Base-by-base conservation (phyloP, 768 basidiomycete genomes). In the Pleurotus djamor region DNA sequence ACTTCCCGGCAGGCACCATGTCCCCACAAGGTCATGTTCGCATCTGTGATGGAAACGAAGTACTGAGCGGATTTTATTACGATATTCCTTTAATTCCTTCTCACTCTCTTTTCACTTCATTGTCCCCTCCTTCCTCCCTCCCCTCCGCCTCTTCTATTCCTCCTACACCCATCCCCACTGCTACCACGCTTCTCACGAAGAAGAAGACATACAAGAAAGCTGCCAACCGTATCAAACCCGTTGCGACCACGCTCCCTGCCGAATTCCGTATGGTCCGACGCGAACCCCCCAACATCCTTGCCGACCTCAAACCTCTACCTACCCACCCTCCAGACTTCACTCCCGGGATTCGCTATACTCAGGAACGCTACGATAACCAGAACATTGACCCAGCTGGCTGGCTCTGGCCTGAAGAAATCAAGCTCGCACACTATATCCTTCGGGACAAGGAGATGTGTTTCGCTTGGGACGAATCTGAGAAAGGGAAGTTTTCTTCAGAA, bases 381-480 rank as follows among this genome's bases (percentile, higher is more conserved):
- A 56, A 65, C 0, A 63, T 72, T 9, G 63, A 66, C 47, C 14
- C 56, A 10, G 60, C 63, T 12, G 60, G 60, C 0, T 72, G 69
- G 34, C 54, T 73, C 1, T 65, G 62, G 63, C 67, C 69, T 5
- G 71, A 69, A 58, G 72, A 73, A 61, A 55, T 60, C 34, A 60
- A 66, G 48, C 61, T 70, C 17, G 63, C 68, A 37, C 34, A 52
- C 2, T 64, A 69, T 2, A 51, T 73, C 9, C 35, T 73, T 16
- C 56, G 33, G 5, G 43, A 54, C 5, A 68, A 74, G 12, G 61
- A 73, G 21, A n/a, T 59, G 0, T 69, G 61, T 0, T 65, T 76
- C 17, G 69, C 74, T 0, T 76, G 69, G 72, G 62, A 70, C 8
- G 69, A 71, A 16, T 38, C 57, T 0, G 72, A 75, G 50, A 68